These are phyloP conservation scores for Paraleonurus japonicus DNA, from an alignment of 257 asterid species.

Conservation along the genomic window DNA sequence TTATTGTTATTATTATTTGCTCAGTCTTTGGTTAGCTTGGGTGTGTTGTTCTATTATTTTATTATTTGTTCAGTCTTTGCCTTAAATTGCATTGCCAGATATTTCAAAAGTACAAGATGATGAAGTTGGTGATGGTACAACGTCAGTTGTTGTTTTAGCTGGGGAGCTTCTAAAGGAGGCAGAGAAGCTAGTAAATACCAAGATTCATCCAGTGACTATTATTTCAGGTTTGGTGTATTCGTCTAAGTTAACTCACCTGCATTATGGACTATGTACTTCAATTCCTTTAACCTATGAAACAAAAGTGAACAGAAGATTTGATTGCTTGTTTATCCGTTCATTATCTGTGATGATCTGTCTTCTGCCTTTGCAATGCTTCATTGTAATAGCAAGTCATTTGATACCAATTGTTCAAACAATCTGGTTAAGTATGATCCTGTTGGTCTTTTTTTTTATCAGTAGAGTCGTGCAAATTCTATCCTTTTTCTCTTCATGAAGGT, in stretches of 20 bases:
- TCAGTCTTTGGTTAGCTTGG: neutral
- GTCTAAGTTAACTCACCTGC: neutral
- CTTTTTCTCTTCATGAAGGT: neutral
- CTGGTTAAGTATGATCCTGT: neutral
- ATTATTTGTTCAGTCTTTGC: neutral
- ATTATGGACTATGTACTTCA: neutral
- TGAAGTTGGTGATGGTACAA: conserved; percentile 99
- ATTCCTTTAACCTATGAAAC: neutral
- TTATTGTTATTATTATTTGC: neutral
- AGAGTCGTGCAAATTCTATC: neutral
- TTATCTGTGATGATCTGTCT: neutral
- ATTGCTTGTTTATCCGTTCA: neutral
- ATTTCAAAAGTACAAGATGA: conserved; percentile 98
- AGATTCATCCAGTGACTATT: conserved; percentile 95
- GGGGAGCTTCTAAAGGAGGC: conserved; percentile 98
- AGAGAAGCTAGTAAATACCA: conserved; percentile 83
- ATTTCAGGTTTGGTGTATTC: conserved; percentile 56
- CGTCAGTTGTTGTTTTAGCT: conserved; percentile 96
- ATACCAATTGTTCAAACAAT: neutral
- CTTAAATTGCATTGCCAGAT: conserved; percentile 50
- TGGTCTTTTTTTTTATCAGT: neutral
- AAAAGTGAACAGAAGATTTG: neutral
- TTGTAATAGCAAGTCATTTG: neutral
- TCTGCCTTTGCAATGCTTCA: neutral
- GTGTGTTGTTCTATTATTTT: neutral